phyloP scores from a whole-genome alignment of 2,329 filamentous ascomycete species.

The Sclerotinia sclerotiorum region DNA sequence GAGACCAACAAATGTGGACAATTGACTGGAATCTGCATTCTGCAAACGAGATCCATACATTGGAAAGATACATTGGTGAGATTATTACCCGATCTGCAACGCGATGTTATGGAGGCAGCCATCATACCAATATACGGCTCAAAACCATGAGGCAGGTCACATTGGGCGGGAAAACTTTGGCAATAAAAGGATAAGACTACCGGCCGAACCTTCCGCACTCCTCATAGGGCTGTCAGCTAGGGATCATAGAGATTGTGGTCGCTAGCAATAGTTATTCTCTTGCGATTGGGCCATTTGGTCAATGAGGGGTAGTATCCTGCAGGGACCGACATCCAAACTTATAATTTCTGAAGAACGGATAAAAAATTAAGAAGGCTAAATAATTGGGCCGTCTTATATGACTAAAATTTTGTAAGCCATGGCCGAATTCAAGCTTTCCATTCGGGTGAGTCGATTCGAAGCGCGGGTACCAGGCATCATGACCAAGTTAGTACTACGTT shows the following conservation, averaged over 20 bases:
- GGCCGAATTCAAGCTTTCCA: neutral
- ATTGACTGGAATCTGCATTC: neutral
- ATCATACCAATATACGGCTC: neutral
- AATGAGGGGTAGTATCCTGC: neutral
- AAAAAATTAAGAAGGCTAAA: neutral
- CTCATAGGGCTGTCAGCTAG: slow-evolving; percentile 7
- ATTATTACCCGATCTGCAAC: neutral
- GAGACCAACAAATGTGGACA: slow-evolving; percentile 9
- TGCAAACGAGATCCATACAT: neutral
- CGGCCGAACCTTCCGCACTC: neutral
- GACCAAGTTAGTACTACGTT: neutral
- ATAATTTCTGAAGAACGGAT: neutral
- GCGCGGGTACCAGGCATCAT: neutral
- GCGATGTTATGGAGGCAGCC: neutral
- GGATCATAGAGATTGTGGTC: neutral
- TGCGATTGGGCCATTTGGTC: neutral
- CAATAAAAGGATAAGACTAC: neutral
- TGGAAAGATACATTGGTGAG: neutral
- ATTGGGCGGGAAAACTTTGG: neutral
- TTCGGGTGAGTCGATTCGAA: neutral
- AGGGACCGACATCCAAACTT: neutral
- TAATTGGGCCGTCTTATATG: slow-evolving; percentile 6
- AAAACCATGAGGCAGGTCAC: neutral
- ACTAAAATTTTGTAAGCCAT: slow-evolving; percentile 1
- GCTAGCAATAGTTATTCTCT: neutral